Evolutionary conservation across 352 stramenopile genomes (phyloP).

Genomic region (Phytophthora pistaciae): DNA sequence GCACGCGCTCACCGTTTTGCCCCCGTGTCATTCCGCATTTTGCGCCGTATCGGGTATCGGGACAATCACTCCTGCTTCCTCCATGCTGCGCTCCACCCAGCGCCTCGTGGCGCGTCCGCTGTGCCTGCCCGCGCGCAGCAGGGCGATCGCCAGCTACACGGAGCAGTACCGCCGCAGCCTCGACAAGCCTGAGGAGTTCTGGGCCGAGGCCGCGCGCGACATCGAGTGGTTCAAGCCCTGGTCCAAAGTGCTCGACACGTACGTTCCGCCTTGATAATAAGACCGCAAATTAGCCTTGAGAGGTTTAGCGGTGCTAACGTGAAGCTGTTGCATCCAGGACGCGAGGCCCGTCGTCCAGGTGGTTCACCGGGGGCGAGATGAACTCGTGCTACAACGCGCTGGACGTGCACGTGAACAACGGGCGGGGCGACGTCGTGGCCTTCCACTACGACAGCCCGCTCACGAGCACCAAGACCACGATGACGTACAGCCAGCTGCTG

Average conservation of each 20-base stretch:
- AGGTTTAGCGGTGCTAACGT: not conserved
- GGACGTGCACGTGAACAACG: conserved; percentile 65
- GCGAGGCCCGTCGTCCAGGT: conserved; percentile 42
- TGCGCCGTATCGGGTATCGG: not conserved
- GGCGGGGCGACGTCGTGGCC: conserved; percentile 59
- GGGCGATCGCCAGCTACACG: conserved; percentile 46
- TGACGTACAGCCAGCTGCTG: conserved; percentile 83
- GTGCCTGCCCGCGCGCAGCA: not conserved
- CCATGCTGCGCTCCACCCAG: conserved; percentile 23
- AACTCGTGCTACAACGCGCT: conserved; percentile 79
- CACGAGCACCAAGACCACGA: conserved; percentile 61
- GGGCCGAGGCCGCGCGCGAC: conserved; percentile 59
- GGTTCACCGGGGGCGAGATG: conserved; percentile 71
- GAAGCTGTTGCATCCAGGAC: conserved; percentile 27
- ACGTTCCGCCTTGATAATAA: conserved; percentile 6
- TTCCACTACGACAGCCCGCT: conserved; percentile 72
- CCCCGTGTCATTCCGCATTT: conserved; percentile 30
- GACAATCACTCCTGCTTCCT: conserved; percentile 18
- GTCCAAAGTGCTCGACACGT: conserved; percentile 53
- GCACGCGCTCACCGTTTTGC: not conserved
- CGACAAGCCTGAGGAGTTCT: conserved; percentile 56
- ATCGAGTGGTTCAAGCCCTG: conserved; percentile 66
- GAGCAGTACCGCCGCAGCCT: conserved; percentile 55
- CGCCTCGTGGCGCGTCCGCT: conserved; percentile 3
- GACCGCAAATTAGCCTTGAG: not conserved